Conservation (phyloP, 345 rosid genomes). For the Noccaea caerulescens region DNA sequence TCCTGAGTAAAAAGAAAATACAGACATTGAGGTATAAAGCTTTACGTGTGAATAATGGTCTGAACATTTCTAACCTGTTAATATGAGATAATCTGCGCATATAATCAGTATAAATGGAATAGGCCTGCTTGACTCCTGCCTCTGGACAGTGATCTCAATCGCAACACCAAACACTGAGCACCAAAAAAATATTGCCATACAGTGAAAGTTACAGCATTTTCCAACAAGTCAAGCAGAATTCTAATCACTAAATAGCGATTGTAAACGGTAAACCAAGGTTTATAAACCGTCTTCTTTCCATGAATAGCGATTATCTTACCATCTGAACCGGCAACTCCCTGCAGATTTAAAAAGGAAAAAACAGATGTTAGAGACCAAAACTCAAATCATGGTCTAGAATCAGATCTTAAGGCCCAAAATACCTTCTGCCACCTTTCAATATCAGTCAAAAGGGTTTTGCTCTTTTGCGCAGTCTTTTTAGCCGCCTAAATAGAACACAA, state of each 20-base stretch:
- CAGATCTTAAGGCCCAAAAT: constrained; percentile 32
- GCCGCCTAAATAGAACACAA: constrained; percentile 63
- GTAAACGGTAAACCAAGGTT: too few species aligned
- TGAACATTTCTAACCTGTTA: constrained; percentile 61
- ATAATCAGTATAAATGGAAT: constrained; percentile 69
- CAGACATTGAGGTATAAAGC: constrained; percentile 6
- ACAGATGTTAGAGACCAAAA: constrained; percentile 39
- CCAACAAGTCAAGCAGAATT: constrained; percentile 23
- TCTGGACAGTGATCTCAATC: constrained; percentile 71
- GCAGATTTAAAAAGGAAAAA: constrained; percentile 40
- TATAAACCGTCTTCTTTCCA: too few species aligned
- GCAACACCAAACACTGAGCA: constrained; percentile 87
- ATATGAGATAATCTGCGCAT: constrained; percentile 83
- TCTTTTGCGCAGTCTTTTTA: constrained; percentile 82
- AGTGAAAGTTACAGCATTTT: constrained; percentile 13
- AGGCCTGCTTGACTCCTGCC: constrained; percentile 68
- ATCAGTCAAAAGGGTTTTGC: constrained; percentile 85
- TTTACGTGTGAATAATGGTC: not conserved
- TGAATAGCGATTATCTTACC: constrained; percentile 54
- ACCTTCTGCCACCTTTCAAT: constrained; percentile 99
- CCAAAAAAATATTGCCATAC: not conserved
- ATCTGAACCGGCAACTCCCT: constrained; percentile 98
- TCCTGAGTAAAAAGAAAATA: constrained; percentile 49
- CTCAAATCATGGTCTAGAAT: constrained; percentile 15
- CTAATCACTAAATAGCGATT: constrained; percentile 16